A percentile compares a stretch with the other conserved stretches of the same genome.
These are phyloP conservation scores for Clarireedia paspali DNA, from an alignment of 2,329 filamentous ascomycete genomes.

Conservation along the genomic window DNA sequence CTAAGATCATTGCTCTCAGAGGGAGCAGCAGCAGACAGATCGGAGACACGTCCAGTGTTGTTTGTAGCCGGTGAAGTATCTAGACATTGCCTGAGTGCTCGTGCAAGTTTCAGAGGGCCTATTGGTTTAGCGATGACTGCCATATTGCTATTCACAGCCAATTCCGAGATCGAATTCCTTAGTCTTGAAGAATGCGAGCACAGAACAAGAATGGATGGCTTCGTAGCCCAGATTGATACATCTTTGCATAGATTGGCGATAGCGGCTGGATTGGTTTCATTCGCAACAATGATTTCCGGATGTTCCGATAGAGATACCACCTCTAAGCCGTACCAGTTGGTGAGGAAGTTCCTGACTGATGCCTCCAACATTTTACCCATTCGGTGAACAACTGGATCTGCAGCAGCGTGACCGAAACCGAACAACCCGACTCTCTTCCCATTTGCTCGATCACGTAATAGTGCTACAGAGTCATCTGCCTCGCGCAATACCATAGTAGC, in stretches of 20 bases:
- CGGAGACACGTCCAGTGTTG: constrained; percentile 12
- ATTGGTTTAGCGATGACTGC: constrained; percentile 27
- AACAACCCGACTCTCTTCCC: constrained; percentile 22
- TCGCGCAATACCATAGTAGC: constrained; percentile 16
- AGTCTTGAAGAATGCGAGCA: constrained; percentile 25
- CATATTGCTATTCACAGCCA: constrained; percentile 18
- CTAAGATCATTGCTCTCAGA: constrained; percentile 21
- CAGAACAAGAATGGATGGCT: constrained; percentile 22
- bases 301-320: constrained; percentile 23
- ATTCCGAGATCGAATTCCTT: constrained; percentile 13
- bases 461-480: constrained; percentile 20
- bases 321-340: constrained; percentile 27
- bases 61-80: constrained; percentile 11
- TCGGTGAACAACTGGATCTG: constrained; percentile 20
- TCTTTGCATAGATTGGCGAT: constrained; percentile 15
- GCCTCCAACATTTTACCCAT: constrained; percentile 18
- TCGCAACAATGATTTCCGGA: constrained; percentile 23
- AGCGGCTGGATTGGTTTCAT: constrained; percentile 17
- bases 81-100: constrained; percentile 24
- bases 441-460: constrained; percentile 16
- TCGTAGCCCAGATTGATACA: constrained; percentile 11
- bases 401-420: constrained; percentile 22
- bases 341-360: constrained; percentile 24
- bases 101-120: constrained; percentile 27
- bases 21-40: constrained; percentile 3